Evolutionary conservation across 73 alveolate species (phyloP).

Genomic region (Paramecium sonneborni): DNA sequence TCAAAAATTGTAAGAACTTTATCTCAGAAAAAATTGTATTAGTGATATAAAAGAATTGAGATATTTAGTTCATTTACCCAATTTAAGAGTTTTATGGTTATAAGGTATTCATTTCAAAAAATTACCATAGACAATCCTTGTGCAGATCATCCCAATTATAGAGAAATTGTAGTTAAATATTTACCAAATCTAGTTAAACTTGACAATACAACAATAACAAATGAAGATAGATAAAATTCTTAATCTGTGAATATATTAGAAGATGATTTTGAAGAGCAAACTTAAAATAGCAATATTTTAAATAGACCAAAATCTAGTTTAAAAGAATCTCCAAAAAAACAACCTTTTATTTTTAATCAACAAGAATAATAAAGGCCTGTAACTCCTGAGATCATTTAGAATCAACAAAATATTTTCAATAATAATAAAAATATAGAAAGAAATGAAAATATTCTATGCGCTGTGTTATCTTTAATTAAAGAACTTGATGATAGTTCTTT

Average conservation of each 20-base stretch:
- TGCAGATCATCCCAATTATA: slow-evolving; percentile 84
- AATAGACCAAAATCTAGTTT: slow-evolving; percentile 54
- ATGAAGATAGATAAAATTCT: slow-evolving; percentile 83
- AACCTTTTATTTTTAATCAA: neutral
- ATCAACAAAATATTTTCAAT: neutral
- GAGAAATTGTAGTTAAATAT: slow-evolving; percentile 83
- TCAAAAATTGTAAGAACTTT: slow-evolving; percentile 88
- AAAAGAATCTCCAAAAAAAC: slow-evolving; percentile 35
- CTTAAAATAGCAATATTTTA: slow-evolving; percentile 21
- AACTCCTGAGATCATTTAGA: neutral
- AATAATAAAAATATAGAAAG: slow-evolving; percentile 44
- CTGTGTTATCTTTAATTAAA: slow-evolving; percentile 83
- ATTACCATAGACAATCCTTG: slow-evolving; percentile 91
- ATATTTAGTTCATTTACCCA: slow-evolving; percentile 74
- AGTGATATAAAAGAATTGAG: slow-evolving; percentile 85
- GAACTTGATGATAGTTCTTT: slow-evolving; percentile 84
- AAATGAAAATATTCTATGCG: slow-evolving; percentile 86
- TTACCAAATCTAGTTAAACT: slow-evolving; percentile 91
- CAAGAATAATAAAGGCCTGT: neutral
- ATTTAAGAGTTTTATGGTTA: slow-evolving; percentile 94
- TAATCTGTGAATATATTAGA: slow-evolving; percentile 70
- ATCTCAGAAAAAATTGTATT: slow-evolving; percentile 91
- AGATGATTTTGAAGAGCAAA: slow-evolving; percentile 50
- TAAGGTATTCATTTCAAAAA: neutral
- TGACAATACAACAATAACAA: slow-evolving; percentile 87